Percentiles rank a stretch among this genome's conserved stretches.
phyloP scores from a whole-genome alignment of 345 rosid species.

The Murraya koenigii region DNA sequence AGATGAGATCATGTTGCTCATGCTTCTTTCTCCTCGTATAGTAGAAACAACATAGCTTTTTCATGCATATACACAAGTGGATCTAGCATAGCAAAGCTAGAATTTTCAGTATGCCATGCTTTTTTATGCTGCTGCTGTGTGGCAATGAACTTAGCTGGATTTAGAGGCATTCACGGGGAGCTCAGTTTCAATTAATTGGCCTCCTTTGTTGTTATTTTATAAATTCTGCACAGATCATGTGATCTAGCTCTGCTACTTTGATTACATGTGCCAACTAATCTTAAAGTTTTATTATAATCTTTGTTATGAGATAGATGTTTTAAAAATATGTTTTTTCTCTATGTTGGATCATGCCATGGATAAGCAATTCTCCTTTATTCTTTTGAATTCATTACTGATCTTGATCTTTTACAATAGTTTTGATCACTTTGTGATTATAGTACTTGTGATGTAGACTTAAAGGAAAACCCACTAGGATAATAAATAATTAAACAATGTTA shows the following conservation, averaged over 20 bases:
- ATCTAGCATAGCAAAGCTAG: neutral
- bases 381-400: slow-evolving; percentile 4
- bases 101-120: neutral
- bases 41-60: slow-evolving; percentile 13
- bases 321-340: neutral
- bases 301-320: neutral
- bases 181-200: slow-evolving; percentile 21
- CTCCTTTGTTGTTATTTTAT: slow-evolving; percentile 15
- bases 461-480: slow-evolving; percentile 26
- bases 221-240: slow-evolving; percentile 17
- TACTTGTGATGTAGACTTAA: slow-evolving; percentile 12
- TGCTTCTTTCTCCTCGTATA: slow-evolving; percentile 4
- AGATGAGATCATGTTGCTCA: slow-evolving; percentile 14
- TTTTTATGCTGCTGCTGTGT: neutral
- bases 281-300: neutral
- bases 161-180: slow-evolving; percentile 14
- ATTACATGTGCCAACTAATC: slow-evolving; percentile 29
- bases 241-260: slow-evolving; percentile 12
- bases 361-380: neutral
- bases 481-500: neutral
- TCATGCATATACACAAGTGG: slow-evolving; percentile 3
- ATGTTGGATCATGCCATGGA: neutral
- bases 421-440: neutral
- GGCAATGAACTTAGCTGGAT: slow-evolving; percentile 11
- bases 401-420: neutral